Conservation (phyloP, 352 stramenopile genomes). For the Globisporangium spiculum region DNA sequence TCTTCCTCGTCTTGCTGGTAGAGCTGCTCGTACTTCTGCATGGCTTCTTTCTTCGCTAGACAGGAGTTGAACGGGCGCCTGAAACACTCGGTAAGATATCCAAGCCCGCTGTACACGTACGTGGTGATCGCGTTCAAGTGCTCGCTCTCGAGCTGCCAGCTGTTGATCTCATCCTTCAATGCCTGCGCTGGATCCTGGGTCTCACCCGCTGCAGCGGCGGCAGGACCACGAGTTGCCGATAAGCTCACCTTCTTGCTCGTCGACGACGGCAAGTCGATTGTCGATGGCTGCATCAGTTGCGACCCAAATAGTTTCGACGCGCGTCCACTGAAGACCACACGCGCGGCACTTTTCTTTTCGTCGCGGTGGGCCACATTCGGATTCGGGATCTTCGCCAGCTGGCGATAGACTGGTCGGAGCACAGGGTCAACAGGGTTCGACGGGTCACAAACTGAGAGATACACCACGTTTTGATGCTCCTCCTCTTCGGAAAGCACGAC, state of each 20-base stretch:
- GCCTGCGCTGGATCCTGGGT: constrained; percentile 29
- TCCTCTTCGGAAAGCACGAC: constrained; percentile 37
- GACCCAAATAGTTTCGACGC: constrained; percentile 76
- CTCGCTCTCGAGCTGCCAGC: constrained; percentile 32
- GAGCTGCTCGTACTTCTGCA: constrained; percentile 20
- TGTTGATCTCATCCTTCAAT: constrained; percentile 44
- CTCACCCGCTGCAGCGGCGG: constrained; percentile 27
- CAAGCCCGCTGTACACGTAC: neutral
- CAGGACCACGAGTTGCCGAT: neutral
- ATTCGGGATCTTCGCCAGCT: constrained; percentile 41
- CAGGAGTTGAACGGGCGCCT: constrained; percentile 15
- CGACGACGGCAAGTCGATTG: constrained; percentile 39
- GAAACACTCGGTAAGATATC: constrained; percentile 9
- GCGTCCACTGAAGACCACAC: constrained; percentile 65
- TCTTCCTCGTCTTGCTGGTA: constrained; percentile 18
- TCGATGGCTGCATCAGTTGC: constrained; percentile 58
- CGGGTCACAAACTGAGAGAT: constrained; percentile 45
- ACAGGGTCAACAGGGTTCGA: constrained; percentile 26
- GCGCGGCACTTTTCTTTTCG: constrained; percentile 29
- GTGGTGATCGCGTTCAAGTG: constrained; percentile 4
- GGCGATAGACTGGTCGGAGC: constrained; percentile 39
- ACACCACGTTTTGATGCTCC: constrained; percentile 49
- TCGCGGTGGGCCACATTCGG: constrained; percentile 22
- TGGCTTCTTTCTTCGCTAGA: constrained; percentile 12
- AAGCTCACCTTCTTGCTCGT: constrained; percentile 22